Base-by-base conservation (phyloP, 1,284 basidiomycete genomes). In the Cutaneotrichosporon daszewskae region DNA sequence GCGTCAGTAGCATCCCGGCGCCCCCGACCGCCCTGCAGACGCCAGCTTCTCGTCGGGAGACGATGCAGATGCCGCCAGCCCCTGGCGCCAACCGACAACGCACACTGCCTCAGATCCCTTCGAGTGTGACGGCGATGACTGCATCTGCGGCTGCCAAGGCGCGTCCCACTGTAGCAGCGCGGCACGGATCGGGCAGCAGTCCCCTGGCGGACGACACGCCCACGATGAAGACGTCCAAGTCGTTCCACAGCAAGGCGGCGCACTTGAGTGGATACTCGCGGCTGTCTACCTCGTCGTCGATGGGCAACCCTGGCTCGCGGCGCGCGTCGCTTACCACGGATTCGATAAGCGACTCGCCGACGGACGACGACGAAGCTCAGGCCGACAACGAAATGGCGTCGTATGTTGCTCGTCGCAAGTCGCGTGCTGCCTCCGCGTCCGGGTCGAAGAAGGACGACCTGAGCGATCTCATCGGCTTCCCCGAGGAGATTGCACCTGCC, bases 371-470 rank as follows among this genome's bases (percentile, higher is more conserved):
- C 55, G 91, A 97, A 69, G 49, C 84, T 2, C 71, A 84, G 12
- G 95, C 87, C 17, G 95, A 99, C 62, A 88, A 91, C 51, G 95
- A 99, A 73, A 98, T 99, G 94, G 74, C 86, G 60, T 83, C 86
- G 49, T 98, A 96, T 68, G 89, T 97, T 49, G 79, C 81, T 54
- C 79, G 91, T 24, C 86, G 95, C 57, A 85, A 91, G 55, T 81
- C 85, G 12, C 88, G 89, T 73, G 71, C 92, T 43, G 85, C 89
- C 3, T 77, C 78, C 16, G 82, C 85, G 6, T 61, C 65, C 8
- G 62, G 58, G 28, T 59, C 60, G 42, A 81, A 79, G 29, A 86
- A 87, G 62, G 83, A 86, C 52, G 87, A 96, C 54, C 71, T 98
- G 37, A 87, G 95, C 52, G 85, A 85, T 42, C 75, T 97, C 60